These are phyloP conservation scores for Aspergillus neoniger DNA, from an alignment of 2,329 filamentous ascomycete species.

Conservation along the genomic window DNA sequence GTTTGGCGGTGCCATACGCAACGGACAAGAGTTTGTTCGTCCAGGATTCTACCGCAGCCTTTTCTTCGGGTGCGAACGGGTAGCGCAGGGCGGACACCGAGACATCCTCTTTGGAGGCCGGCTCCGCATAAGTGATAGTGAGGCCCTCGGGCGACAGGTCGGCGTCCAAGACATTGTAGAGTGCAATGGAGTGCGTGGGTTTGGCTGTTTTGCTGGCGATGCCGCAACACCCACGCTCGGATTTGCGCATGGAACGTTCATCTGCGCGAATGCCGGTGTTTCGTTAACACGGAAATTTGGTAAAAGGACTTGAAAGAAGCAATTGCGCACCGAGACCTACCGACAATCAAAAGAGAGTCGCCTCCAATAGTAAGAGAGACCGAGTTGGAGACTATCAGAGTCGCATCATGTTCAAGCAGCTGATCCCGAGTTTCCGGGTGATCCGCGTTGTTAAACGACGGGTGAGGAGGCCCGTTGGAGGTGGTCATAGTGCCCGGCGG, in stretches of 20 bases:
- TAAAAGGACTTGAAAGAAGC: not conserved
- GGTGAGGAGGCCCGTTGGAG: conserved; percentile 23
- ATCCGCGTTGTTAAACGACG: conserved; percentile 29
- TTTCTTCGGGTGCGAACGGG: conserved; percentile 55
- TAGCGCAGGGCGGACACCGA: conserved; percentile 65
- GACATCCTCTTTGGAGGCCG: conserved; percentile 60
- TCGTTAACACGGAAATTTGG: conserved; percentile 5
- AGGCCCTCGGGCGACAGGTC: conserved; percentile 63
- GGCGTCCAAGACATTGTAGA: conserved; percentile 84
- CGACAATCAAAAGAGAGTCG: conserved; percentile 61
- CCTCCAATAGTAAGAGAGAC: conserved; percentile 62
- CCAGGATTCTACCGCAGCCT: conserved; percentile 60
- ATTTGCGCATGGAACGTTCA: conserved; percentile 54
- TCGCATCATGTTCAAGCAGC: conserved; percentile 45
- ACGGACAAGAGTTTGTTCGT: conserved; percentile 64
- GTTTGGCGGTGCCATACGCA: conserved; percentile 70
- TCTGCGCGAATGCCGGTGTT: conserved; percentile 41
- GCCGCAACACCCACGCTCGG: conserved; percentile 58
- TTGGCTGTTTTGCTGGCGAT: conserved; percentile 52
- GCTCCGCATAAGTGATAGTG: conserved; percentile 71
- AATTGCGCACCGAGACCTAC: conserved; percentile 40
- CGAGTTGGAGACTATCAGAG: conserved; percentile 58
- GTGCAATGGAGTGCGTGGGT: conserved; percentile 64
- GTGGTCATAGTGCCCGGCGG: conserved; percentile 22
- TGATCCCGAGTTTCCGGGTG: conserved; percentile 31